Evolutionary conservation across 495 filamentous ascomycete genomes (phyloP), one percentile per base, ranked within the genome.

Genomic region (Aspergillus sparsus): DNA sequence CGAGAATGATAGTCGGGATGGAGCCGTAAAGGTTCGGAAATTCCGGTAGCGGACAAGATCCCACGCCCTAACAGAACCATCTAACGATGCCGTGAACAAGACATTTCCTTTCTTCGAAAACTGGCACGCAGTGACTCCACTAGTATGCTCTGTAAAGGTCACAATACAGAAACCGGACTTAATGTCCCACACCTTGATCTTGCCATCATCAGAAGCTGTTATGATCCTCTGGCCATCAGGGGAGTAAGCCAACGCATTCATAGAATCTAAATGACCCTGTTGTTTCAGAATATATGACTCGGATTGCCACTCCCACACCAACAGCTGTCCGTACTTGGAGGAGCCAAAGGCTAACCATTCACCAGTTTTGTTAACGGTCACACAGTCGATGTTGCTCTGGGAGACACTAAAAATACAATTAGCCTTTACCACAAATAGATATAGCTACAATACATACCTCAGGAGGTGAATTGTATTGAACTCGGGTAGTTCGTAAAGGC

Each of bases 301-400:
- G 2, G 95, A 98, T 67, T 98, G 95, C 95, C 95, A 98, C 72
- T 98, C 94, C 94, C 94, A 98, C 27, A 98, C 95, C 37, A 98
- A 80, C 12, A 98, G 77, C 63, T 98, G 94, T 11, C 94, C 94
- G 31, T 95, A 83, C 57, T 93, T 93, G 13, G 95, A 96, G 5
- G 94, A 93, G n/a, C 93, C 94, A 73, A 98, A 97, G 7, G 94
- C 94, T 34, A 98, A 80, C 94, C 94, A 98, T 76, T 97, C 95
- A 55, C 93, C 94, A 34, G 90, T 87, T 68, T 89, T 88, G 74
- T 97, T 97, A 62, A 97, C 87, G 3, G 91, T 89, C 46, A 98
- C 89, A 66, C 88, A 91, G 66, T 97, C 92, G 62, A 98, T 96
- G 58, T 93, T 92, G 67, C 92, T 93, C 66, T 97, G 92, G 1